phyloP scores from a whole-genome alignment of 2,329 filamentous ascomycete genomes.

The Exophiala sp. region DNA sequence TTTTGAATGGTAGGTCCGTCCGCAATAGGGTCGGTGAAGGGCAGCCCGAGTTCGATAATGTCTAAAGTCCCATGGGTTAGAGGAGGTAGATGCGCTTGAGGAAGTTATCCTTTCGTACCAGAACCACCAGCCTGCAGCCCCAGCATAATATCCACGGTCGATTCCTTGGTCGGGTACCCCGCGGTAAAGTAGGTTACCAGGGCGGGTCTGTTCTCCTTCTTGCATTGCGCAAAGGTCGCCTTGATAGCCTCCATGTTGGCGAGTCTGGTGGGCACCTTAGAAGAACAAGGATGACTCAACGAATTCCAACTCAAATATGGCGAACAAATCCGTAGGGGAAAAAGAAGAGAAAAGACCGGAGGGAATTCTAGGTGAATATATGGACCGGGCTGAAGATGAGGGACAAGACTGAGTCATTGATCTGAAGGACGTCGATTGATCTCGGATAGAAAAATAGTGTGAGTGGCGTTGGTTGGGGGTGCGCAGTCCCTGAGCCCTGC shows the following conservation, averaged over 20 bases:
- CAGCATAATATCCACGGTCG: conserved; percentile 76
- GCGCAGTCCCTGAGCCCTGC: too few relatives aligned
- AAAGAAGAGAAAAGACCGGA: too few relatives aligned
- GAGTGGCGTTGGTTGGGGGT: too few relatives aligned
- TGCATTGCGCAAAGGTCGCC: conserved; percentile 52
- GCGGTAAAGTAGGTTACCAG: conserved; percentile 95
- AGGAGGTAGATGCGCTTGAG: not conserved
- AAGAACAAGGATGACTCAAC: not conserved
- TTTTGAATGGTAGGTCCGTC: conserved; percentile 96
- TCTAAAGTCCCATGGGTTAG: conserved; percentile 49
- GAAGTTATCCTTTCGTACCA: conserved; percentile 49
- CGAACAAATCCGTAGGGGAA: too few relatives aligned
- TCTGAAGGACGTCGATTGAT: too few relatives aligned
- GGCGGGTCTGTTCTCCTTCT: conserved; percentile 60
- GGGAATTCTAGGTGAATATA: too few relatives aligned
- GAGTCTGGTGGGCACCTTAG: not conserved
- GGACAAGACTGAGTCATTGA: too few relatives aligned
- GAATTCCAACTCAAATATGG: too few relatives aligned
- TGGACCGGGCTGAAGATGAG: too few relatives aligned
- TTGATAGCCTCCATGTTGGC: conserved; percentile 50
- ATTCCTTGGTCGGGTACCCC: conserved; percentile 76
- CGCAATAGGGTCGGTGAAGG: conserved; percentile 96
- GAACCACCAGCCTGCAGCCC: conserved; percentile 89
- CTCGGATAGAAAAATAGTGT: too few relatives aligned
- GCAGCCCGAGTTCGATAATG: conserved; percentile 89